These are phyloP conservation scores for Pleurostoma richardsiae DNA, from an alignment of 2,329 filamentous ascomycete species.

Conservation along the genomic window DNA sequence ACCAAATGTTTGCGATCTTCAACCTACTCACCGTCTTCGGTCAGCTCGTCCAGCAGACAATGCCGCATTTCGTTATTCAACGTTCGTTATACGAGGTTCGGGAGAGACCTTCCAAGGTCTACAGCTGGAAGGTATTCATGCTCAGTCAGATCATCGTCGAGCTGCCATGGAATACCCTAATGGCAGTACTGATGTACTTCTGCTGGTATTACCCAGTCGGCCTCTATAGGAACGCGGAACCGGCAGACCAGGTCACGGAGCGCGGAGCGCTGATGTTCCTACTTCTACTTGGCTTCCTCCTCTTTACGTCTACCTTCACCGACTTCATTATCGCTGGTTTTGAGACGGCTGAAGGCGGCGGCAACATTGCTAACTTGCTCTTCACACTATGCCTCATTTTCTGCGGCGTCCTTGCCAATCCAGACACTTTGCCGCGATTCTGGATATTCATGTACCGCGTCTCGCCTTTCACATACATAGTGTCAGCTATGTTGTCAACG, in stretches of 20 bases:
- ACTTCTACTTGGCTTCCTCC: constrained; percentile 58
- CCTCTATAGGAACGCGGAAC: constrained; percentile 53
- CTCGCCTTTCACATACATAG: constrained; percentile 69
- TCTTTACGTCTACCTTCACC: constrained; percentile 64
- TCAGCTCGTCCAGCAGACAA: constrained; percentile 59
- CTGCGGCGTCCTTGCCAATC: constrained; percentile 58
- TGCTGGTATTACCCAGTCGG: constrained; percentile 69
- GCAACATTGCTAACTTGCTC: constrained; percentile 60
- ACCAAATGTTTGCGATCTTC: constrained; percentile 67
- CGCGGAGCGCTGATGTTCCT: constrained; percentile 64
- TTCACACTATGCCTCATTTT: constrained; percentile 63
- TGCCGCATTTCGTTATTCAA: constrained; percentile 67
- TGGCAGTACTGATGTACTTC: constrained; percentile 60
- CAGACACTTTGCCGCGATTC: constrained; percentile 56
- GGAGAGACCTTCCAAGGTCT: constrained; percentile 64
- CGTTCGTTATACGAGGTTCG: constrained; percentile 65
- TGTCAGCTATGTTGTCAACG: constrained; percentile 59
- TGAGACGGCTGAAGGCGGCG: constrained; percentile 60
- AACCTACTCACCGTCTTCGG: constrained; percentile 67
- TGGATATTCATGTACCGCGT: constrained; percentile 72
- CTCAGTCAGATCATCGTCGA: constrained; percentile 64
- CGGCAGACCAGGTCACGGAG: constrained; percentile 43
- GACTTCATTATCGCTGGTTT: constrained; percentile 60
- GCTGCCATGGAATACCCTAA: constrained; percentile 63
- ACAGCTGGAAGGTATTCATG: constrained; percentile 66